A percentile compares a stretch with the other conserved stretches of the same genome.
phyloP scores from a whole-genome alignment of 2,329 filamentous ascomycete genomes.

The Pseudocercospora vitis region DNA sequence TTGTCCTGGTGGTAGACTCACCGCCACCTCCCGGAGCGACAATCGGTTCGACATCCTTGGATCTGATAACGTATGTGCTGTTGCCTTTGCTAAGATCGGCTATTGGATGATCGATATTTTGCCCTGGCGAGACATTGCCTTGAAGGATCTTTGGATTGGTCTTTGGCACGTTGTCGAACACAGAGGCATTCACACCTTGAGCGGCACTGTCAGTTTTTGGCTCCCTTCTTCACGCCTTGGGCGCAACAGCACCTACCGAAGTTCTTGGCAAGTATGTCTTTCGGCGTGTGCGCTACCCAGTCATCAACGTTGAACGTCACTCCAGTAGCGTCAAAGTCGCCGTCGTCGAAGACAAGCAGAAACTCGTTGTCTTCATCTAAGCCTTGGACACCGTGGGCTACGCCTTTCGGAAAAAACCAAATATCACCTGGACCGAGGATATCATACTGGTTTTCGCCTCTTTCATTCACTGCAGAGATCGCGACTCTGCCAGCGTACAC shows the following conservation, averaged over 20 bases:
- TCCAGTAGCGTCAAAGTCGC: constrained; percentile 60
- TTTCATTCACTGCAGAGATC: constrained; percentile 53
- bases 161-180: constrained; percentile 60
- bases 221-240: no score
- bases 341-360: constrained; percentile 42
- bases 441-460: constrained; percentile 51
- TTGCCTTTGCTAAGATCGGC: constrained; percentile 51
- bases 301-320: constrained; percentile 68
- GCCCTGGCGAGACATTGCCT: constrained; percentile 52
- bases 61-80: constrained; percentile 55
- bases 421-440: constrained; percentile 45
- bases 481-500: constrained; percentile 56
- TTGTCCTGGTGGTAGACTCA: no score
- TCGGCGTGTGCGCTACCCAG: constrained; percentile 67
- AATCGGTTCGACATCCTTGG: constrained; percentile 12
- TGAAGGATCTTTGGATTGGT: constrained; percentile 61
- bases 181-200: constrained; percentile 55
- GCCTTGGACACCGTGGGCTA: constrained; percentile 63
- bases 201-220: no score
- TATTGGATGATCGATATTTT: constrained; percentile 51
- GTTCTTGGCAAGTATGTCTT: constrained; percentile 65
- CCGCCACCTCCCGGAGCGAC: constrained; percentile 56
- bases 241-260: no score
- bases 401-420: constrained; percentile 44
- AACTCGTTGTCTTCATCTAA: constrained; percentile 68